Base-by-base conservation (phyloP, 805 yeast genomes). In the Suhomyces sp. region DNA sequence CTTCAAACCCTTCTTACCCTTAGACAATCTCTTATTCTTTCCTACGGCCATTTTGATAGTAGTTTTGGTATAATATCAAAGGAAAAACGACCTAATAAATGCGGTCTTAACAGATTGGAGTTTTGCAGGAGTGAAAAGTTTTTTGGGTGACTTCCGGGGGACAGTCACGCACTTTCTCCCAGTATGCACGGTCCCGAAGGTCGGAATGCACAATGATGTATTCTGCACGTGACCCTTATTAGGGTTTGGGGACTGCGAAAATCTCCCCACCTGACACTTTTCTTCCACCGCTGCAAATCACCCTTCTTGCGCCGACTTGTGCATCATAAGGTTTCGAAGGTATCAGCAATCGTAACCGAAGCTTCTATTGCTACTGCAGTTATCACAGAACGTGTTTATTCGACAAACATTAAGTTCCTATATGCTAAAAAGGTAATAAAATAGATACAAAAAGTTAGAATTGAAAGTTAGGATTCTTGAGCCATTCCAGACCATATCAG, bases 1-100 rank as follows among this genome's bases (percentile, higher is more conserved):
- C 96, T 93, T 93, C 79, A 90, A 82, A 74, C 98, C 97, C 82
- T 93, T 93, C 90, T 87, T 87, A 74, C 94, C 93, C 76, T 81
- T 81, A 76, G 86, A 82, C 71, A 87, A 83, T 83, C 93, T 88
- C 86, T 87, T 87, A 78, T 87, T 87, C 83, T 87, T 87, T 71
- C 93, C 93, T 40, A 56, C 59, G 54, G 59, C 59, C 59, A 56
- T 56, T 43, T 44, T 50, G 21, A n/a, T 33, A 15, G 33, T 46
- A 33, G 46, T 20, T 27, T 6, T 15, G 21, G 10, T 12, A 22
- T 31, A 31, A n/a, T 31, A 37, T 37, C 41, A 17, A 37, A 37
- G 22, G 41, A 19, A 37, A 37, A 37, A 37, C n/a, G 22, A n/a
- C 41, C 22, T 19, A 37, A 37, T 19, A 17, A 1, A 10, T 37